A percentile compares a stretch with the other conserved stretches of the same genome.
These are phyloP conservation scores for Mychonastes homosphaera DNA, from an alignment of 139 green algal species.

Conservation along the genomic window DNA sequence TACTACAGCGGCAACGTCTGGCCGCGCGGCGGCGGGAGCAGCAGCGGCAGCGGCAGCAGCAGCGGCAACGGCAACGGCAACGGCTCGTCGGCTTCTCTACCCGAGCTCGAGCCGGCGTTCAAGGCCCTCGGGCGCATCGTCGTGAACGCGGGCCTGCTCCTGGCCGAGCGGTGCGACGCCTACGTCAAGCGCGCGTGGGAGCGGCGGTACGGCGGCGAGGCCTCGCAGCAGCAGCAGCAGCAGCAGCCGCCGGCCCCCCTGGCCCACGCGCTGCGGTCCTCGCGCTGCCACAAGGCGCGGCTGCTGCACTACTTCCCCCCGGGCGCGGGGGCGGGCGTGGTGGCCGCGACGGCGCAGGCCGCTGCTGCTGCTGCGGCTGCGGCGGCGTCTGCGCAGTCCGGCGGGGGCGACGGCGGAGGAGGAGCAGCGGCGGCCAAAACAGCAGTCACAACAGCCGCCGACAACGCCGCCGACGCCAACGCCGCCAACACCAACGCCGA, in stretches of 20 bases:
- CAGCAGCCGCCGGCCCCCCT: background rate
- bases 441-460: constrained; percentile 3
- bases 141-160: constrained; percentile 32
- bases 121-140: constrained; percentile 53
- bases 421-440: constrained; percentile 1
- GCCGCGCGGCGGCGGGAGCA: constrained; percentile 38
- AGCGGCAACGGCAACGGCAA: too few relatives aligned
- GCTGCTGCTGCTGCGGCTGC: background rate
- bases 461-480: background rate
- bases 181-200: too few relatives aligned
- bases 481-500: constrained; percentile 7
- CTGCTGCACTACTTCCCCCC: constrained; percentile 65
- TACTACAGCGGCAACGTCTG: constrained; percentile 64
- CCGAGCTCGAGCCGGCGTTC: constrained; percentile 49
- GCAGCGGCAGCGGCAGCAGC: too few relatives aligned
- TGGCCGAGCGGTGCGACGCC: constrained; percentile 39
- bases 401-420: background rate
- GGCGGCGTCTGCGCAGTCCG: background rate
- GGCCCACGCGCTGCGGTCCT: constrained; percentile 1
- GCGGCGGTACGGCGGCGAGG: too few relatives aligned
- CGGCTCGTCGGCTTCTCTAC: too few relatives aligned
- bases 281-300: constrained; percentile 32
- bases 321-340: background rate
- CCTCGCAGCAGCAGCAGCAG: background rate
- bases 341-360: background rate